These are phyloP conservation scores for Dendrobium nobile DNA, from an alignment of 106 monocot genomes.

Conservation along the genomic window DNA sequence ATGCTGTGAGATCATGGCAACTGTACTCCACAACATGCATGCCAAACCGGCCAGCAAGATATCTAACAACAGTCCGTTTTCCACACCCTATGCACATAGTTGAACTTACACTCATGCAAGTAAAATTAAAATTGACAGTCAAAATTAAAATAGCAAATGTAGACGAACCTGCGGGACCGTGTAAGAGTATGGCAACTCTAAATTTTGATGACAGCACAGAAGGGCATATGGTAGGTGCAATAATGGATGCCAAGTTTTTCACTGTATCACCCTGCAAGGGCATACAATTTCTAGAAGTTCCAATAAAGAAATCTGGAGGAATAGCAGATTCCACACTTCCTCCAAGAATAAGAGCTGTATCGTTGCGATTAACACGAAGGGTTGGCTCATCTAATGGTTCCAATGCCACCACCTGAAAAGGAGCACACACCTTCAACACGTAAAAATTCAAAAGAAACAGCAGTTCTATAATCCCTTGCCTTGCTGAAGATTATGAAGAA, in stretches of 20 bases:
- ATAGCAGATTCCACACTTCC: constrained; percentile 70
- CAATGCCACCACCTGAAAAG: constrained; percentile 66
- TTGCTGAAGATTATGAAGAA: background rate
- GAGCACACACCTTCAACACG: background rate
- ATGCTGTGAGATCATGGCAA: constrained; percentile 76
- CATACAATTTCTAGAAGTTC: constrained; percentile 11
- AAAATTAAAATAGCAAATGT: constrained; percentile 3
- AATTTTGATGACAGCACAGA: constrained; percentile 66
- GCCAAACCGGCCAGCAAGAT: constrained; percentile 59
- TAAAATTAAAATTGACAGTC: background rate
- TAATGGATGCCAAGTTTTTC: constrained; percentile 46
- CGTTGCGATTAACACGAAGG: constrained; percentile 51
- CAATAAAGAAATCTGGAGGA: constrained; percentile 54
- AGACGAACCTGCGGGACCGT: constrained; percentile 65
- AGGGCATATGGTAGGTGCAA: constrained; percentile 63
- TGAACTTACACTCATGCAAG: background rate
- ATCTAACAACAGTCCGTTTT: constrained; percentile 69
- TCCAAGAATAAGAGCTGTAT: constrained; percentile 80
- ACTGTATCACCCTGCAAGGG: constrained; percentile 70
- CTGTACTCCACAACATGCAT: constrained; percentile 87
- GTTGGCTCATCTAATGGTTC: constrained; percentile 66
- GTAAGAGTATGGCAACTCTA: constrained; percentile 63
- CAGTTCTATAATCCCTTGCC: background rate
- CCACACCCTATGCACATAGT: constrained; percentile 60
- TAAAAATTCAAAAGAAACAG: constrained; percentile 7